Base-by-base conservation (phyloP, 805 yeast species). In the Dipodascopsis tothii region DNA sequence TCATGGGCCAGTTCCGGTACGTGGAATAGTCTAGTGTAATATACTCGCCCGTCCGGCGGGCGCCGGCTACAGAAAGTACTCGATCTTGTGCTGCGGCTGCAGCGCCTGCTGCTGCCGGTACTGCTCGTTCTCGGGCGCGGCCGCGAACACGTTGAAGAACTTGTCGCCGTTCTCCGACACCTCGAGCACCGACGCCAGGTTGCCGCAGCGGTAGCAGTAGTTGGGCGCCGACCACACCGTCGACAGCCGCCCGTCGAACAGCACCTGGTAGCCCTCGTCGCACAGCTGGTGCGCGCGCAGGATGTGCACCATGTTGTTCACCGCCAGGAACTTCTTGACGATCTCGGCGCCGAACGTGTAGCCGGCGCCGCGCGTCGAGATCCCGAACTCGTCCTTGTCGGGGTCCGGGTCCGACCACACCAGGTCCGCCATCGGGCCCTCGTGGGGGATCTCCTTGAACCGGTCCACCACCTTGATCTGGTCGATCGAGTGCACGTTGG, bases 191-290 rank as follows among this genome's bases (percentile, higher is more conserved):
- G 95, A 84, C 3, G 98, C 98, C 60, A 86, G 78, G 60, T 92
- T 92, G 0, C 98, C 98, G 63, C 99, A 92, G 49, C 98, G 64
- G 58, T 92, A 92, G 60, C 98, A 92, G 60, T 92, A 92, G 60
- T 92, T 92, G 0, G 99, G 99, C 0, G 98, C 98, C 0, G 92
- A 81, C 99, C 99, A 92, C 5, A 92, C 97, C 0, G 99, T 92
- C 30, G 94, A 80, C 37, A 94, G 84, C 50, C 83, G 73, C 2
- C 95, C 96, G 44, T 78, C 78, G 75, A 95, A 92, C 58, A 88
- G 80, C 41, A 85, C 80, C 52, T 90, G 95, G 59, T 79, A 92
- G 1, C 99, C 99, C 58, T 90, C 95, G 58, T 92, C 92, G 61
- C 98, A 94, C 33, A 92, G 69, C 62, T 92, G 99, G 61, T 92